Conservation (phyloP, 495 filamentous ascomycete species). For the Penicillium cosmopolitanum region DNA sequence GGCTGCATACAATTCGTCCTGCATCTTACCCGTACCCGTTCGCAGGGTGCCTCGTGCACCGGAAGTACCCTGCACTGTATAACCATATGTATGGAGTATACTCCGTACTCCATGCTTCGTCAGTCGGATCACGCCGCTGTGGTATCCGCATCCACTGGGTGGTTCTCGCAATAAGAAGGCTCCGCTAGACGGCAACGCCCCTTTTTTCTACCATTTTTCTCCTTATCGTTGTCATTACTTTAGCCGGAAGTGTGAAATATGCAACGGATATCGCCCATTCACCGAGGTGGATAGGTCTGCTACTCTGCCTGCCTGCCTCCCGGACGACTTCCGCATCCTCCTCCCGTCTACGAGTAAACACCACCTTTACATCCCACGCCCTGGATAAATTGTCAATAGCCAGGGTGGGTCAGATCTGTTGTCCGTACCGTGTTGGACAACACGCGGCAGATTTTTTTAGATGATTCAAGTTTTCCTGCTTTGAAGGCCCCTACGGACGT, state of each 20-base stretch:
- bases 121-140: slow-evolving; percentile 21
- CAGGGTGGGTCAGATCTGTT: slow-evolving; percentile 17
- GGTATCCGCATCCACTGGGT: slow-evolving; percentile 1
- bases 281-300: slow-evolving; percentile 1
- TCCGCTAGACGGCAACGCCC: slow-evolving; percentile 20
- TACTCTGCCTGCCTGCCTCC: slow-evolving; percentile 6
- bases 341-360: not conserved
- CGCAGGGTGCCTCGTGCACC: not conserved
- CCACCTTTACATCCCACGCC: slow-evolving; percentile 2
- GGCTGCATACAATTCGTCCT: not conserved
- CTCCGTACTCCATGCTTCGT: slow-evolving; percentile 18
- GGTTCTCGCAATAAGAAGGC: slow-evolving; percentile 8
- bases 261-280: slow-evolving; percentile 2
- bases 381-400: slow-evolving; percentile 2
- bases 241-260: slow-evolving; percentile 2
- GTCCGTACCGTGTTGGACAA: slow-evolving; percentile 5
- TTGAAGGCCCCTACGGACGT: slow-evolving; percentile 18
- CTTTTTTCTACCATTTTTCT: not conserved
- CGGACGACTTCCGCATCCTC: slow-evolving; percentile 28
- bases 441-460: slow-evolving; percentile 20
- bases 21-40: not conserved
- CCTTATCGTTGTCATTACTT: not conserved
- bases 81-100: not conserved
- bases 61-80: not conserved
- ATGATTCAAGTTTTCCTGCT: slow-evolving; percentile 16